A percentile compares a stretch with the other conserved stretches of the same genome.
These are phyloP conservation scores for Entomortierella lignicola DNA, from an alignment of 192 early-diverging fungal genomes.

Conservation along the genomic window DNA sequence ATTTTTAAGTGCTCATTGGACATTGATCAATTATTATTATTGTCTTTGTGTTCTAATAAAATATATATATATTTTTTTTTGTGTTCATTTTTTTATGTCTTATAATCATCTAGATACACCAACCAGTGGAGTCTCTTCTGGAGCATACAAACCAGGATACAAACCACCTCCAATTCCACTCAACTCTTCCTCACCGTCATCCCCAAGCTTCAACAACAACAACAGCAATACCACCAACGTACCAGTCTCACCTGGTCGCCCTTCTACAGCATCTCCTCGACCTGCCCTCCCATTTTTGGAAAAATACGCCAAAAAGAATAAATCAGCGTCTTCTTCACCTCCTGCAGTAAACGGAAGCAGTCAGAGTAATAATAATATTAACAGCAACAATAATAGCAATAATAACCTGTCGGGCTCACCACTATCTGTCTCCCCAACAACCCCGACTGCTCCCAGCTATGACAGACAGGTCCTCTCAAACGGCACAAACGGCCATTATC, in stretches of 20 bases:
- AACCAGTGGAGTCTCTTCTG: conserved; percentile 29
- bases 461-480: conserved; percentile 41
- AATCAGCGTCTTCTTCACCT: conserved; percentile 24
- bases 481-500: conserved; percentile 34
- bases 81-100: too few relatives aligned
- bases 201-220: conserved; percentile 2
- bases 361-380: conserved; percentile 25
- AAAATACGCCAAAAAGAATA: conserved; percentile 57
- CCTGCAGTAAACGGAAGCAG: conserved; percentile 20
- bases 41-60: too few relatives aligned
- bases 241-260: conserved; percentile 34
- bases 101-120: conserved; percentile 1
- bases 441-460: conserved; percentile 52
- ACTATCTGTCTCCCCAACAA: conserved; percentile 52
- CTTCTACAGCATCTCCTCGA: conserved; percentile 30
- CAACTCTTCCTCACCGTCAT: conserved; percentile 9
- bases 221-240: conserved; percentile 13
- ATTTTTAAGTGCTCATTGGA: too few relatives aligned
- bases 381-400: conserved; percentile 30
- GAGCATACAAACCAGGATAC: conserved; percentile 49
- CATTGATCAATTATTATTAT: too few relatives aligned
- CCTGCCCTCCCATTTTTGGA: conserved; percentile 53
- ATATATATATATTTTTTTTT: too few relatives aligned
- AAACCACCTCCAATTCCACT: conserved; percentile 48
- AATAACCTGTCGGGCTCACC: conserved; percentile 48